These are phyloP conservation scores for Mycena crocata DNA, from an alignment of 768 basidiomycete species.

Conservation along the genomic window DNA sequence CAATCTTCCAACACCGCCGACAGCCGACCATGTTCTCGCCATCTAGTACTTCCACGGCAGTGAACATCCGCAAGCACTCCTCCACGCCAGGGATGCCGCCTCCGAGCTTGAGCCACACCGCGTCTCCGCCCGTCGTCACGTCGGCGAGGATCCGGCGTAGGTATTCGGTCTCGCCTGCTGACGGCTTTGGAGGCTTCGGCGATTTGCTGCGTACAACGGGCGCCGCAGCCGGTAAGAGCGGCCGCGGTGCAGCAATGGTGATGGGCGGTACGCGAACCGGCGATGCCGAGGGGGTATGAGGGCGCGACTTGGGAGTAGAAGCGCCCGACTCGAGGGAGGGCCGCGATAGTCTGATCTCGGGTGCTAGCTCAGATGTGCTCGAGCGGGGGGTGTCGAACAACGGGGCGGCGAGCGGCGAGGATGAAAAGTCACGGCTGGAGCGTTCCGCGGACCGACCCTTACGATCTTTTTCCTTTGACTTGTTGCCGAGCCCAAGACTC, in stretches of 20 bases:
- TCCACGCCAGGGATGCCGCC: slow-evolving; percentile 71
- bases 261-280: slow-evolving; percentile 28
- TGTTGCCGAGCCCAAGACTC: slow-evolving; percentile 66
- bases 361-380: slow-evolving; percentile 11
- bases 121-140: slow-evolving; percentile 47
- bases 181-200: slow-evolving; percentile 65
- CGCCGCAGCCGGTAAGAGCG: slow-evolving; percentile 30
- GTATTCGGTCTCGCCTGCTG: slow-evolving; percentile 71
- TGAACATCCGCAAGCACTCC: slow-evolving; percentile 89
- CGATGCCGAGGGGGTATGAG: slow-evolving; percentile 11
- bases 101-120: slow-evolving; percentile 33
- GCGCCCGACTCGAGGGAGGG: slow-evolving; percentile 1
- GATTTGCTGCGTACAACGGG: slow-evolving; percentile 49
- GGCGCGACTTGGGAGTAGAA: slow-evolving; percentile 18
- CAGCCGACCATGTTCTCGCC: slow-evolving; percentile 97
- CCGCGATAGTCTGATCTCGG: slow-evolving; percentile 26
- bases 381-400: slow-evolving; percentile 6
- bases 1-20: slow-evolving; percentile 93
- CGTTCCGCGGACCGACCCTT: slow-evolving; percentile 49
- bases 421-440: slow-evolving; percentile 32
- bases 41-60: slow-evolving; percentile 91
- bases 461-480: slow-evolving; percentile 47
- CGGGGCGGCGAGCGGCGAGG: not conserved
- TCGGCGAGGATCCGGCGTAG: slow-evolving; percentile 78
- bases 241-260: slow-evolving; percentile 34